Conservation (phyloP, 1,284 basidiomycete genomes). For the Coniferiporia sulphurascens region DNA sequence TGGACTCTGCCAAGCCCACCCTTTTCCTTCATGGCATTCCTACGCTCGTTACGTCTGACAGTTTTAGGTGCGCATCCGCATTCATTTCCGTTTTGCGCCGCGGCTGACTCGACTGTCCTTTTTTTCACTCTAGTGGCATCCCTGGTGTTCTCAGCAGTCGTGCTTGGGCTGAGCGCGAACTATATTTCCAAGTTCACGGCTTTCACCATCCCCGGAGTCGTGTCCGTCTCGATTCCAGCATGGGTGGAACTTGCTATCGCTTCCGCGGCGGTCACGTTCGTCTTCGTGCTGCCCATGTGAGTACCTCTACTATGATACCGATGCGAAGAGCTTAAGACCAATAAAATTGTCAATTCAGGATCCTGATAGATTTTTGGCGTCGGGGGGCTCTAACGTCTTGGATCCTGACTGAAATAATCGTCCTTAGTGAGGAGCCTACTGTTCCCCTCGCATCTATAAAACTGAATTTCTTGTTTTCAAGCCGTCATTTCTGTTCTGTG, state of each 20-base stretch:
- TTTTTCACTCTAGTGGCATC: neutral
- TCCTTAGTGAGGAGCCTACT: slow-evolving; percentile 2
- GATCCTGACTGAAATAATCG: slow-evolving; percentile 17
- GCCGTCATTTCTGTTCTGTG: slow-evolving; percentile 11
- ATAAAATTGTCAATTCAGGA: slow-evolving; percentile 6
- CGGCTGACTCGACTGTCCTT: neutral
- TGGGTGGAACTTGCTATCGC: slow-evolving; percentile 14
- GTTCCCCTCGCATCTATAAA: neutral
- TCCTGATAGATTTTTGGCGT: slow-evolving; percentile 19
- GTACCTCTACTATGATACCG: neutral
- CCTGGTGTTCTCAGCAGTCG: slow-evolving; percentile 11
- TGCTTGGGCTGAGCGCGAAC: slow-evolving; percentile 12
- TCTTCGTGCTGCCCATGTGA: slow-evolving; percentile 16
- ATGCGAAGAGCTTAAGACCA: neutral
- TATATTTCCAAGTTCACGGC: slow-evolving; percentile 3
- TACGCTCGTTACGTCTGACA: neutral
- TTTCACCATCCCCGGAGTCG: slow-evolving; percentile 1
- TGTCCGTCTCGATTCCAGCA: neutral
- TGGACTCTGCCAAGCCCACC: no score
- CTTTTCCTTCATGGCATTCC: no score
- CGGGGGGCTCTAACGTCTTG: slow-evolving; percentile 19
- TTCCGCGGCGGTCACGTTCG: slow-evolving; percentile 7
- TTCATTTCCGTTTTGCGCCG: neutral
- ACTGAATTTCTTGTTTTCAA: neutral
- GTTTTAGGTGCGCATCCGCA: neutral